A percentile compares a stretch with the other conserved stretches of the same genome.
Conservation (phyloP, 805 yeast species). For the Grigorovia transvaalensis region DNA sequence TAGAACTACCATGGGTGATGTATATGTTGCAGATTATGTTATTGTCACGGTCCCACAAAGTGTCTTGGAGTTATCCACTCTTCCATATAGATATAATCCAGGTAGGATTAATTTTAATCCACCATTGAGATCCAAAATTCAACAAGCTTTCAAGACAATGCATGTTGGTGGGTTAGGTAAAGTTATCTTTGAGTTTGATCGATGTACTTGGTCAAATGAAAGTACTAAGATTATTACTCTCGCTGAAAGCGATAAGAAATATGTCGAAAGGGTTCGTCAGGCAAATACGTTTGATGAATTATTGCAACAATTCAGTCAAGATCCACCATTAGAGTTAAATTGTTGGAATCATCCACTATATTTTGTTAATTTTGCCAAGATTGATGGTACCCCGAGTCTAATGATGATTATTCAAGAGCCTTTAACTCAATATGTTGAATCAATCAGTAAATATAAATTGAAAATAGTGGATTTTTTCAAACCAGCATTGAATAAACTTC, state of each 20-base stretch:
- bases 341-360: conserved; percentile 54
- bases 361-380: conserved; percentile 48
- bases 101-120: conserved; percentile 52
- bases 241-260: conserved; percentile 22
- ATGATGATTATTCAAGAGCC: conserved; percentile 65
- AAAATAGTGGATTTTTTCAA: conserved; percentile 47
- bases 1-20: conserved; percentile 27
- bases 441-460: conserved; percentile 39
- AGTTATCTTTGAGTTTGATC: conserved; percentile 56
- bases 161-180: conserved; percentile 66
- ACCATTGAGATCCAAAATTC: conserved; percentile 37
- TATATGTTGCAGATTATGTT: conserved; percentile 40
- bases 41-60: conserved; percentile 76
- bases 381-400: conserved; percentile 42
- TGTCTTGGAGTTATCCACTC: conserved; percentile 37
- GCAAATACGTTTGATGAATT: conserved; percentile 8
- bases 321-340: conserved; percentile 1
- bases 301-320: background rate
- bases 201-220: conserved; percentile 48
- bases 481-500: conserved; percentile 34
- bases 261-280: conserved; percentile 13
- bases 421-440: conserved; percentile 49
- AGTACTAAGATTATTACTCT: conserved; percentile 41
- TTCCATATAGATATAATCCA: conserved; percentile 3
- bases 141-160: conserved; percentile 36